phyloP scores from a whole-genome alignment of 2,329 filamentous ascomycete genomes.

The Beauveria brongniartii region DNA sequence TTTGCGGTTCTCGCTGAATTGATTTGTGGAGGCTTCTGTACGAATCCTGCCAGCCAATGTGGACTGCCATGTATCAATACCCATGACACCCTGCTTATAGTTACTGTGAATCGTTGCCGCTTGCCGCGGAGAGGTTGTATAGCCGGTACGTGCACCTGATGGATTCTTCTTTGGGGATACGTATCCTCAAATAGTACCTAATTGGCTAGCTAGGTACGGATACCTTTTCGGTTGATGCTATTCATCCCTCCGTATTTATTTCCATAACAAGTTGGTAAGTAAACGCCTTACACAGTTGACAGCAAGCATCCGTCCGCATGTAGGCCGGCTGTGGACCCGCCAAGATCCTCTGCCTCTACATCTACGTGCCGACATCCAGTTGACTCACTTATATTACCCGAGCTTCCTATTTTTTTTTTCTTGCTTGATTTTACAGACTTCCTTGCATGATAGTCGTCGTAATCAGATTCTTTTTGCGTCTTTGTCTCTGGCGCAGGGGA shows the following conservation, averaged over 20 bases:
- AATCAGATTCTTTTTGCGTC: background rate
- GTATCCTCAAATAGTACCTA: background rate
- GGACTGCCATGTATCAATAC: background rate
- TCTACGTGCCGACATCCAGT: background rate
- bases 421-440: background rate
- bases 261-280: too few species aligned
- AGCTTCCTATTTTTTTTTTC: background rate
- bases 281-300: background rate
- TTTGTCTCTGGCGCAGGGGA: background rate
- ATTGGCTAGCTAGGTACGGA: background rate
- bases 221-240: background rate
- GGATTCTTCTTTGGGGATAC: background rate
- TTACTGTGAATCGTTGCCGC: background rate
- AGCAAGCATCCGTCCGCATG: too few species aligned
- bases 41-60: background rate
- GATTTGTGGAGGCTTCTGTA: background rate
- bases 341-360: slow-evolving; percentile 4
- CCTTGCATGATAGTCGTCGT: background rate
- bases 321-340: background rate
- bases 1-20: background rate
- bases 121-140: background rate
- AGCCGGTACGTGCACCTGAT: background rate
- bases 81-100: background rate
- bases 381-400: slow-evolving; percentile 1
- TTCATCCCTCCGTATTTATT: background rate